phyloP scores from a whole-genome alignment of 768 basidiomycete genomes.

The Glaciozyma martinii region DNA sequence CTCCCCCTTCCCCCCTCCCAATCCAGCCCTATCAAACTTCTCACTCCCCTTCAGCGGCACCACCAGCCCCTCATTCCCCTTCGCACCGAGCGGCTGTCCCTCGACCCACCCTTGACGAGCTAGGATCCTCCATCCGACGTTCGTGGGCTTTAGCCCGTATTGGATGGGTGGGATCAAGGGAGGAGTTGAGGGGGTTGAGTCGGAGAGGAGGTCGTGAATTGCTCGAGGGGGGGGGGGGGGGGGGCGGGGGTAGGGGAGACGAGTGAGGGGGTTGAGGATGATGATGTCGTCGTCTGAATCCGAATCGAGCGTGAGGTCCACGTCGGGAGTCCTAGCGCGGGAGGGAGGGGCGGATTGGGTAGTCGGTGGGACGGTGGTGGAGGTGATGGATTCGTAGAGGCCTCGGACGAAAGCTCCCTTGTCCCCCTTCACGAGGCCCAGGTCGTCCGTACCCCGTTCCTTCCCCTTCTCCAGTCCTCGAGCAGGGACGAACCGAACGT shows the following conservation, averaged over 20 bases:
- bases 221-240: neutral
- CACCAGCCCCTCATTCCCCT: neutral
- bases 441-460: neutral
- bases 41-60: conserved; percentile 23
- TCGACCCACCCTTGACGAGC: conserved; percentile 14
- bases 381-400: conserved; percentile 14
- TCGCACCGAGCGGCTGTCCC: conserved; percentile 11
- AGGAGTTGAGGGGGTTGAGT: neutral
- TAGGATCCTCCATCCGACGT: conserved; percentile 11
- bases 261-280: conserved; percentile 8
- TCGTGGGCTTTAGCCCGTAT: conserved; percentile 6
- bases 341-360: neutral
- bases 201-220: conserved; percentile 16
- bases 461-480: neutral
- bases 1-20: neutral
- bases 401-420: conserved; percentile 5
- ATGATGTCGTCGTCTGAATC: conserved; percentile 9
- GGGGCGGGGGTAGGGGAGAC: neutral
- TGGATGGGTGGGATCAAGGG: neutral
- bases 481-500: conserved; percentile 48
- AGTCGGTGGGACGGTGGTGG: neutral
- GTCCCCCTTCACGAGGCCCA: neutral
- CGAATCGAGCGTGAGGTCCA: conserved; percentile 18
- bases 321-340: neutral
- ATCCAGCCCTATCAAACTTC: conserved; percentile 19